These are phyloP conservation scores for Chlamydomonas incerta DNA, from an alignment of 139 green algal genomes.

Conservation along the genomic window DNA sequence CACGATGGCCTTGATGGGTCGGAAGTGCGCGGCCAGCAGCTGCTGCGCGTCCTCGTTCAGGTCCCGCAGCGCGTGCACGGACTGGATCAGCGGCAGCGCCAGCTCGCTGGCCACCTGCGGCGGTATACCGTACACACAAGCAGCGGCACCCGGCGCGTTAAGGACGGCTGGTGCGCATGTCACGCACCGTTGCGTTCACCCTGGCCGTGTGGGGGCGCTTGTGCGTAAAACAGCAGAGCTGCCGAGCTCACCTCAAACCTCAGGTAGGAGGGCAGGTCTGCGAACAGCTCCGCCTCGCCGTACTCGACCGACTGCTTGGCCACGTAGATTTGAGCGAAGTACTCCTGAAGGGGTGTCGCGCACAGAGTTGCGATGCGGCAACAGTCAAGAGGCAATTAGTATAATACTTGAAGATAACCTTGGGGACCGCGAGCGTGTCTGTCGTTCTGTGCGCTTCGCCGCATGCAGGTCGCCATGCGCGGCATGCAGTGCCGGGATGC, in stretches of 20 bases:
- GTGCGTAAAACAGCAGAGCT: no score
- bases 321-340: conserved; percentile 31
- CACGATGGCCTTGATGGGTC: conserved; percentile 27
- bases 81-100: neutral
- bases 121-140: no score
- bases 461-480: no score
- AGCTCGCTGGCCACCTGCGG: conserved; percentile 15
- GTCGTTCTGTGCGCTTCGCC: no score
- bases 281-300: conserved; percentile 36
- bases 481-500: no score
- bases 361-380: no score
- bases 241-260: conserved; percentile 27
- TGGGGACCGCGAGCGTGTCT: no score
- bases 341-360: conserved; percentile 2
- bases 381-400: neutral
- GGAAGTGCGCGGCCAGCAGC: conserved; percentile 45
- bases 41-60: conserved; percentile 51
- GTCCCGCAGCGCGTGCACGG: conserved; percentile 29
- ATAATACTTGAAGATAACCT: no score
- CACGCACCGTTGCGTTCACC: no score
- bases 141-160: no score
- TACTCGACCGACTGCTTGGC: conserved; percentile 31
- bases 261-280: conserved; percentile 24
- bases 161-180: no score
- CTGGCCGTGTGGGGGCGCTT: no score